Conservation (phyloP, 2,329 filamentous ascomycete species). For the Alternaria novae-zelandiae region DNA sequence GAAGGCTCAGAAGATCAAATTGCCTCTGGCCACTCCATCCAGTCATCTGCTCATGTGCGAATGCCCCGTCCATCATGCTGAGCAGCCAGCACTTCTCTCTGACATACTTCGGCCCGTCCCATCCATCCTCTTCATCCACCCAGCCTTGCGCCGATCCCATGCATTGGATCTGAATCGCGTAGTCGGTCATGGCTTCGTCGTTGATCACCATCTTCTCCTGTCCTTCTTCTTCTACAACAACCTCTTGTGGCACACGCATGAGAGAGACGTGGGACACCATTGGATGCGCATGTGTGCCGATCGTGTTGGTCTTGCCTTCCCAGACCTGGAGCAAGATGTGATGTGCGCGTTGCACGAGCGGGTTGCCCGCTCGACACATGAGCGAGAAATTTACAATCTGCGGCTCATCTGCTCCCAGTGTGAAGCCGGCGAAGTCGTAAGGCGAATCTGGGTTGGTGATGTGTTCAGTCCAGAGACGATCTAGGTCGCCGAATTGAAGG, state of each 20-base stretch:
- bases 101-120: constrained; percentile 62
- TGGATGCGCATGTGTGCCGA: constrained; percentile 57
- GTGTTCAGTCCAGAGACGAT: constrained; percentile 60
- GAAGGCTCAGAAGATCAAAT: constrained; percentile 58
- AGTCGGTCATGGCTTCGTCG: constrained; percentile 59
- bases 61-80: constrained; percentile 29
- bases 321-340: constrained; percentile 60
- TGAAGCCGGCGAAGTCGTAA: constrained; percentile 45
- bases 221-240: constrained; percentile 43
- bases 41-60: constrained; percentile 56
- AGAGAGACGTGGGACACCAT: constrained; percentile 59
- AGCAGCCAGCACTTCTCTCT: constrained; percentile 40
- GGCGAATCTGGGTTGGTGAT: constrained; percentile 56
- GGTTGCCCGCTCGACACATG: constrained; percentile 48
- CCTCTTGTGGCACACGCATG: constrained; percentile 49
- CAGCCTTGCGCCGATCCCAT: constrained; percentile 60
- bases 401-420: constrained; percentile 27
- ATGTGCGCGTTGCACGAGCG: constrained; percentile 58
- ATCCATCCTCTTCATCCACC: constrained; percentile 57
- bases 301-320: constrained; percentile 48
- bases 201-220: constrained; percentile 43
- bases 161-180: constrained; percentile 64
- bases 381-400: constrained; percentile 32
- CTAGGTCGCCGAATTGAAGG: constrained; percentile 64
- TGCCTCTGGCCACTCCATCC: constrained; percentile 58